Conservation (phyloP, 441 rosid species). For the Bruguiera hainesii region DNA sequence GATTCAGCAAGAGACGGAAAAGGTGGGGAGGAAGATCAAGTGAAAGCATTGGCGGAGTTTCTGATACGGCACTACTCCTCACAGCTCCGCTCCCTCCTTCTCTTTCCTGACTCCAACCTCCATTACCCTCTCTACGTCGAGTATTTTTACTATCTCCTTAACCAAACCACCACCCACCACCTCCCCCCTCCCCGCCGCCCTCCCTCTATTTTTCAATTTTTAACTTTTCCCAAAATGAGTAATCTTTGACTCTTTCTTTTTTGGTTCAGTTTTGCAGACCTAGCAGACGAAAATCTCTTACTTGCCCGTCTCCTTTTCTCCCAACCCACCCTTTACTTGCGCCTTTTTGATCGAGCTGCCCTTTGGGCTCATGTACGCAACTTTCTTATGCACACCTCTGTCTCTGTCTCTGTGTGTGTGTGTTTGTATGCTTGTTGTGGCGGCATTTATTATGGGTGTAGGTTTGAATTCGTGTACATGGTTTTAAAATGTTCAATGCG, state of each 20-base stretch:
- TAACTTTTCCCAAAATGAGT: background rate
- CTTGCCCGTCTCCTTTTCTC: conserved; percentile 61
- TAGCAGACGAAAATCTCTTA: conserved; percentile 56
- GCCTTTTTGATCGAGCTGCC: conserved; percentile 65
- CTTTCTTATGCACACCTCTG: background rate
- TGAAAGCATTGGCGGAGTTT: conserved; percentile 53
- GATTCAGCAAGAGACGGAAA: conserved; percentile 23
- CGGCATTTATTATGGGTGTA: background rate
- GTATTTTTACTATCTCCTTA: conserved; percentile 27
- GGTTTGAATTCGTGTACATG: background rate
- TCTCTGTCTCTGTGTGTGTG: background rate
- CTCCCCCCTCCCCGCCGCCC: too few species aligned
- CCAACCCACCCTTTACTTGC: conserved; percentile 52
- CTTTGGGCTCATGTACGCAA: conserved; percentile 70
- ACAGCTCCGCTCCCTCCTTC: conserved; percentile 62
- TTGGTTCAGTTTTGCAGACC: conserved; percentile 63
- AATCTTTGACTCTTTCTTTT: background rate
- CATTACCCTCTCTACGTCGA: conserved; percentile 75
- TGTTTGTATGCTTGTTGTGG: background rate
- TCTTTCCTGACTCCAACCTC: conserved; percentile 64
- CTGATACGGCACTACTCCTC: conserved; percentile 48
- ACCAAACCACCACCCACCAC: background rate
- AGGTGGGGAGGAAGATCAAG: conserved; percentile 19
- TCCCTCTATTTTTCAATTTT: background rate
- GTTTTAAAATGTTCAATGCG: too few species aligned